Evolutionary conservation across 371 early-diverging fungal species (phyloP).

Genomic region (Mortierella sp.): DNA sequence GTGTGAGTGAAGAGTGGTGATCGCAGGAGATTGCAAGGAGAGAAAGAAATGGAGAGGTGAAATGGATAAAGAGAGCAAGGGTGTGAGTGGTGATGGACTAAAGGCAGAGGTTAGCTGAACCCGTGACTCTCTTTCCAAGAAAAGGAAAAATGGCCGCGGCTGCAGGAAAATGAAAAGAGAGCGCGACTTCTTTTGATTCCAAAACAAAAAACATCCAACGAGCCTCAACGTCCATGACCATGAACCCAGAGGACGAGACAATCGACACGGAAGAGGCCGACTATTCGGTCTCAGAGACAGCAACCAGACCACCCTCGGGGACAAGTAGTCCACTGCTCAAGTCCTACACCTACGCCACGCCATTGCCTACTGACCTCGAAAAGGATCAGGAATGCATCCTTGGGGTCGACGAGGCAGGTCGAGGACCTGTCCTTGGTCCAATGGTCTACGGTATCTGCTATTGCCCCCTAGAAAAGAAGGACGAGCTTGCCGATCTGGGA

Average conservation of each 20-base stretch:
- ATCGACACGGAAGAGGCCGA: constrained; percentile 35
- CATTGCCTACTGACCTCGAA: constrained; percentile 36
- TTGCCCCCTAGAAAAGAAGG: constrained; percentile 74
- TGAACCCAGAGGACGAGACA: constrained; percentile 43
- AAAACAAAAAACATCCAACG: constrained; percentile 6
- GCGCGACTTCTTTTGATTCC: constrained; percentile 14
- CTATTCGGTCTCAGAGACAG: not conserved
- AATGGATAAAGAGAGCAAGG: not conserved
- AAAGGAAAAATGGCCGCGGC: not conserved
- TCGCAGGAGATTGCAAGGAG: not conserved
- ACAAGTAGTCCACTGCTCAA: constrained; percentile 46
- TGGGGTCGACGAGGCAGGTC: constrained; percentile 99
- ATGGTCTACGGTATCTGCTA: constrained; percentile 97
- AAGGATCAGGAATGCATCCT: constrained; percentile 78
- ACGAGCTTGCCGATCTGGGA: constrained; percentile 77
- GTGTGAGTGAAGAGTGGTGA: not conserved
- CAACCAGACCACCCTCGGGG: constrained; percentile 46
- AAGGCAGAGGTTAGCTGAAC: not conserved
- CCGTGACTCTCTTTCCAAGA: constrained; percentile 1
- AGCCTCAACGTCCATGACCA: not conserved
- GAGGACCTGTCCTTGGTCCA: constrained; percentile 99
- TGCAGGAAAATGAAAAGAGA: too few relatives aligned
- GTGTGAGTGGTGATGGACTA: not conserved
- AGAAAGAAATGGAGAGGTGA: too few relatives aligned
- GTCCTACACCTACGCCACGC: constrained; percentile 54